A percentile compares a stretch with the other conserved stretches of the same genome.
Evolutionary conservation across 805 yeast genomes (phyloP).

Genomic region (Wickerhamiella domercqiae): DNA sequence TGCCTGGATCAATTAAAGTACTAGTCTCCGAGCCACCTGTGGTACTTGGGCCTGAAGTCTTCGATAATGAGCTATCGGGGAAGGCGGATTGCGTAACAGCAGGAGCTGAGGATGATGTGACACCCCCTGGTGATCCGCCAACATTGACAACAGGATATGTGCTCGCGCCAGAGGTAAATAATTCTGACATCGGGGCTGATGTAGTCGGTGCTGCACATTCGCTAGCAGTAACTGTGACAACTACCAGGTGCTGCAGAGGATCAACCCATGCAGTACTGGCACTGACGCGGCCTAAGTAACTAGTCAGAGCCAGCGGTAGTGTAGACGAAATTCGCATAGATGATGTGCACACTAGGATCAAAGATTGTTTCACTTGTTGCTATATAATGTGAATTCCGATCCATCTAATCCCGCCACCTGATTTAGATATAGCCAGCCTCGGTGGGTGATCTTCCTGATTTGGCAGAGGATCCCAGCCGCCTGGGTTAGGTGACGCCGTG

Average conservation of each 20-base stretch:
- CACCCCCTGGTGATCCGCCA: slow-evolving; percentile 12
- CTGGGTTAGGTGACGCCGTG: no score
- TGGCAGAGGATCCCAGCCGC: no score
- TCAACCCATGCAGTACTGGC: slow-evolving; percentile 16
- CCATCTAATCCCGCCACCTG: no score
- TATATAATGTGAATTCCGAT: no score
- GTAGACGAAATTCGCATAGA: slow-evolving; percentile 1
- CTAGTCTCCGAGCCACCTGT: neutral
- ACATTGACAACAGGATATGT: slow-evolving; percentile 19
- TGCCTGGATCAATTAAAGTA: neutral
- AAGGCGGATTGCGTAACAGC: neutral
- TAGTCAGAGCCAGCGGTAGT: slow-evolving; percentile 3
- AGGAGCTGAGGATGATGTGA: neutral
- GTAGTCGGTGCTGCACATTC: slow-evolving; percentile 6
- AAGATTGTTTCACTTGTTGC: no score
- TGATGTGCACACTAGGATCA: no score
- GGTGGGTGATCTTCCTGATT: no score
- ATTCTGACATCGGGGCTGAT: neutral
- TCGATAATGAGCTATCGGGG: neutral
- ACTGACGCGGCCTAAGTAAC: slow-evolving; percentile 5
- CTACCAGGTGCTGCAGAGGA: slow-evolving; percentile 17
- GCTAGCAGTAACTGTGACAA: slow-evolving; percentile 16
- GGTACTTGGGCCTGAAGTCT: no score
- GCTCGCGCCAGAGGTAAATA: slow-evolving; percentile 4
- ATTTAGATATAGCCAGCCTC: no score